Evolutionary conservation across 2,329 filamentous ascomycete species (phyloP), one percentile per base, ranked within the genome.

Genomic region (Calonectria pseudoturangicola): DNA sequence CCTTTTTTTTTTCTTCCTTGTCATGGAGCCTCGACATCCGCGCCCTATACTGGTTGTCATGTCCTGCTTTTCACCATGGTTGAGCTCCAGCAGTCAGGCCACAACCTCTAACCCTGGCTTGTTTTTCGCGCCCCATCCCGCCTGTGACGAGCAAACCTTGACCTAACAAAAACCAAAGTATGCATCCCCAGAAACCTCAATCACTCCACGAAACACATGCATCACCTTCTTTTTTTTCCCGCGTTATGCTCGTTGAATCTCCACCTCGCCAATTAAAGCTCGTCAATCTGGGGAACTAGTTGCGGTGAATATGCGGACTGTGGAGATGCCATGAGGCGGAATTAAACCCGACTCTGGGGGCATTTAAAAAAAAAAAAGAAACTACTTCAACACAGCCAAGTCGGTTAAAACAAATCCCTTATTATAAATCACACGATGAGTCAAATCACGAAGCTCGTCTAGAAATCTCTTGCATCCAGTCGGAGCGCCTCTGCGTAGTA

Each of bases 231-330:
- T 25, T 21, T 41, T 36, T 25, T 13, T 60, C 25, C 54, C 54
- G 54, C 54, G 36, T 39, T 41, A 60, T 18, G n/a, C 54, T 58
- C 54, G 13, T 21, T 27, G 12, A 58, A 33, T 12, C n/a, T 41
- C 54, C 54, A 60, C 54, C 58, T 63, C 50, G 50, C 50, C 50
- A 54, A 30, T 33, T 25, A 48, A 25, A 48, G 50, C 50, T 12
- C 28, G 41, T 63, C 41, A 63, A 63, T 63, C 58, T 47, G 58
- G 58, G 39, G 58, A 63, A 63, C 58, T 63, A 30, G 41, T 21
- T 63, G 58, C 41, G 58, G 25, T 47, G 58, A n/a, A 63, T 30
- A 33, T 63, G 58, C 41, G 58, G 41, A 41, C 58, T 13, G 41
- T 54, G 50, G 50, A 33, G 50, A 33, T 54, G 50, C 27, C 18